A percentile compares a stretch with the other conserved stretches of the same genome.
Conservation (phyloP, 2,329 filamentous ascomycete species). For the Lasiodiplodia theobromae region DNA sequence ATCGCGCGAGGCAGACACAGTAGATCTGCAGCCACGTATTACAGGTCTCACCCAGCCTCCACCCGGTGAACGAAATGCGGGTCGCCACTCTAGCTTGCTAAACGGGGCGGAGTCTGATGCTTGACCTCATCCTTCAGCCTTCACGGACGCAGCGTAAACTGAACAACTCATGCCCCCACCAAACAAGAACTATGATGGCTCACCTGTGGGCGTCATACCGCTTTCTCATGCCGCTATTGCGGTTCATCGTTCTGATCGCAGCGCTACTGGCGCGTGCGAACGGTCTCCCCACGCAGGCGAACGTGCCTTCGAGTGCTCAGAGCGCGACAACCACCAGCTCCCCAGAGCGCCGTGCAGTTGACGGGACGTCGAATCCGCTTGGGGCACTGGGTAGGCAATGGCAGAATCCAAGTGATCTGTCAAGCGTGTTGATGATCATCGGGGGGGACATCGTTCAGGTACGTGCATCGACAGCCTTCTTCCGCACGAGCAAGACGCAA, state of each 20-base stretch:
- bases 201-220: neutral
- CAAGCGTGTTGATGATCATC: constrained; percentile 3
- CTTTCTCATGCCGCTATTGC: neutral
- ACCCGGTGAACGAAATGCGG: neutral
- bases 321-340: neutral
- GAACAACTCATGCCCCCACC: neutral
- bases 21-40: neutral
- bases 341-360: neutral
- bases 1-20: neutral
- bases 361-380: neutral
- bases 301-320: neutral
- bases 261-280: neutral
- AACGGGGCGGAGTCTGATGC: neutral
- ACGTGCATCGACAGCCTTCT: neutral
- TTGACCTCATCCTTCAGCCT: neutral
- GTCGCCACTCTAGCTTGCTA: too few species aligned
- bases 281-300: neutral
- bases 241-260: neutral
- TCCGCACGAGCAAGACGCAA: neutral
- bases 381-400: neutral
- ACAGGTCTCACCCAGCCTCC: neutral
- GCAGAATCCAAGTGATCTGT: neutral
- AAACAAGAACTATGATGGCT: neutral
- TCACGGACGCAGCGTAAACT: neutral
- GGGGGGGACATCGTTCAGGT: constrained; percentile 2